Conservation (phyloP, 2,329 filamentous ascomycete species). For the Geosmithia morbida region DNA sequence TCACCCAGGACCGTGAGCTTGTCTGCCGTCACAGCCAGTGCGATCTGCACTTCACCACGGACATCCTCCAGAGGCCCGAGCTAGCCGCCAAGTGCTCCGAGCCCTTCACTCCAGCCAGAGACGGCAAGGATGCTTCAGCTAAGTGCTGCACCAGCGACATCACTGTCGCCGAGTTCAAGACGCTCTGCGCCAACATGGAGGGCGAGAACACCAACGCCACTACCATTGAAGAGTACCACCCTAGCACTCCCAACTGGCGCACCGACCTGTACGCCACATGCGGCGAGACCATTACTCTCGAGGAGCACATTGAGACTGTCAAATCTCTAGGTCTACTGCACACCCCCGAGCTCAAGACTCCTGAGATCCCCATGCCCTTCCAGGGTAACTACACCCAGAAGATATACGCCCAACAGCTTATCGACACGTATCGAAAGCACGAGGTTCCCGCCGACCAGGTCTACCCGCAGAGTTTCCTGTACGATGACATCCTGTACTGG, state of each 20-base stretch:
- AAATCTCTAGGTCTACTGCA: slow-evolving; percentile 45
- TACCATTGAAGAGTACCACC: slow-evolving; percentile 40
- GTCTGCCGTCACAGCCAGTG: slow-evolving; percentile 53
- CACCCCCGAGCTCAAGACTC: slow-evolving; percentile 54
- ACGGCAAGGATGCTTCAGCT: slow-evolving; percentile 37
- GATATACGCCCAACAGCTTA: slow-evolving; percentile 48
- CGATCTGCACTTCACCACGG: slow-evolving; percentile 54
- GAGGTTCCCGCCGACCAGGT: slow-evolving; percentile 38
- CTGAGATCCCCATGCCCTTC: slow-evolving; percentile 58
- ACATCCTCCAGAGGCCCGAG: slow-evolving; percentile 47
- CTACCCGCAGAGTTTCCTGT: slow-evolving; percentile 52
- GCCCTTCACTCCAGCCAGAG: slow-evolving; percentile 42
- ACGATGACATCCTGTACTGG: slow-evolving; percentile 53
- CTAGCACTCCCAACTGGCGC: slow-evolving; percentile 44
- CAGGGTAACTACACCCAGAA: slow-evolving; percentile 47
- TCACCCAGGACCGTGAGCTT: slow-evolving; percentile 50
- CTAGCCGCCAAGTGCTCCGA: slow-evolving; percentile 49
- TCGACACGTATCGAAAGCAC: slow-evolving; percentile 41
- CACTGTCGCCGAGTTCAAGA: slow-evolving; percentile 51
- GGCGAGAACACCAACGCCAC: slow-evolving; percentile 42
- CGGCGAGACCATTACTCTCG: slow-evolving; percentile 44
- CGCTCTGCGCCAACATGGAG: slow-evolving; percentile 59
- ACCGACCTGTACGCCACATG: slow-evolving; percentile 54
- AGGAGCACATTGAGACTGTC: slow-evolving; percentile 47
- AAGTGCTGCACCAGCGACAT: slow-evolving; percentile 61